Evolutionary conservation across 1,284 basidiomycete species (phyloP), one percentile per base, ranked within the genome.

Genomic region (Mycena citricolor): DNA sequence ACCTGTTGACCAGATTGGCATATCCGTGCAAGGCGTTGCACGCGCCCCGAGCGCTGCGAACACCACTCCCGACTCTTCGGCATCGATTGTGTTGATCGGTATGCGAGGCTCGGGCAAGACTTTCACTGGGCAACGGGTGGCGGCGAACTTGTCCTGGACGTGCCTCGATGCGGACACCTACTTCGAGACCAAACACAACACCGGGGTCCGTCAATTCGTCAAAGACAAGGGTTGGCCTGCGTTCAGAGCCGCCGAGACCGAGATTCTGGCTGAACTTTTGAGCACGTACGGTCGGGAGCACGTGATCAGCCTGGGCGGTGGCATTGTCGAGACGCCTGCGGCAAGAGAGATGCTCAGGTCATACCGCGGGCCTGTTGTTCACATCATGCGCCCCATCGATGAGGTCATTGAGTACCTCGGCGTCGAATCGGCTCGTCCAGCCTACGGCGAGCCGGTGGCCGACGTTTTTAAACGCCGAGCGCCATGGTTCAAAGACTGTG

Each of bases 61-160:
- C 30, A 54, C 56, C 4, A 54, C 63, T 13, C 71, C 69, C 12
- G 63, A 70, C 31, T 53, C 74, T 2, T 65, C 75, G 19, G 79
- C 86, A 0, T 90, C 90, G 8, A 81, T 94, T 52, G 68, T 98
- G 47, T 70, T 97, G 54, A 88, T 95, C 44, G 94, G 95, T 29
- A 98, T 99, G 95, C 88, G 95, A 25, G 95, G 95, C 5, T 90
- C 92, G 0, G 95, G 97, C 43, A 99, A 99, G 74, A 91, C 90
- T 1, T 88, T 86, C 67, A 78, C 98, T 48, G 93, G 94, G 16
- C 71, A 78, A 41, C 72, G 92, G 26, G 92, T 90, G 6, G 86
- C 92, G 1, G 68, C 76, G 11, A 71, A 83, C 1, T 77, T 98
- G 5, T 77, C 74, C 2, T 89, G 93, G 71, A 74, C 79, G 2